These are phyloP conservation scores for Diaporthe sp. DNA, from an alignment of 2,329 filamentous ascomycete species.

Conservation along the genomic window DNA sequence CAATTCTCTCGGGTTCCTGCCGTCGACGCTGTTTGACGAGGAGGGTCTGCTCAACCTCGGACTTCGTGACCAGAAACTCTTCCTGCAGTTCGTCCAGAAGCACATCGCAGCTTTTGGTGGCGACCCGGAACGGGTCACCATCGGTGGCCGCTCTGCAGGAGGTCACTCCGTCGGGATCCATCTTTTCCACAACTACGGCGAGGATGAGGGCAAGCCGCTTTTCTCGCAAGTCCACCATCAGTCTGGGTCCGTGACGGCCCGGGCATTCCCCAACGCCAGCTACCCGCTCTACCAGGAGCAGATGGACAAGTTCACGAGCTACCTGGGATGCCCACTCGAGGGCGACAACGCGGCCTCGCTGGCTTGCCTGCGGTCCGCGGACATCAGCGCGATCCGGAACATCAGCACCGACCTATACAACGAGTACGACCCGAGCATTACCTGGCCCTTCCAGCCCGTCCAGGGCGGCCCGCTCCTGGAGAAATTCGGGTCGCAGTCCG, in stretches of 20 bases:
- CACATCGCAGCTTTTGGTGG: conserved; percentile 46
- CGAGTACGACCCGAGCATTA: conserved; percentile 55
- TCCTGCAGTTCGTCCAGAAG: conserved; percentile 44
- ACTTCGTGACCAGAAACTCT: conserved; percentile 42
- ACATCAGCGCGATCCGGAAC: conserved; percentile 54
- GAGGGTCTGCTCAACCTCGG: conserved; percentile 47
- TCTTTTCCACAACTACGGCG: conserved; percentile 50
- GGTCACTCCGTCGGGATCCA: conserved; percentile 32
- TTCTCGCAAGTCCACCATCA: conserved; percentile 54
- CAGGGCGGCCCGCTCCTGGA: conserved; percentile 61
- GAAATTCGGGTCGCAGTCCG: conserved; percentile 59
- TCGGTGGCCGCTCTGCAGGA: conserved; percentile 39
- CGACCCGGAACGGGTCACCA: conserved; percentile 43
- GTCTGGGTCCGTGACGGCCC: conserved; percentile 54
- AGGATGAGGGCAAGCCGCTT: conserved; percentile 48
- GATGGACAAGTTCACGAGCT: conserved; percentile 48
- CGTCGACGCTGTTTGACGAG: conserved; percentile 41
- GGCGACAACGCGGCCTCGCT: conserved; percentile 51
- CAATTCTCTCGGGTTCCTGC: conserved; percentile 49
- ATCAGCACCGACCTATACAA: conserved; percentile 56
- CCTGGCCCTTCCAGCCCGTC: conserved; percentile 64
- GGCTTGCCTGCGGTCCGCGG: conserved; percentile 54
- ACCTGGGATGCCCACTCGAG: conserved; percentile 49
- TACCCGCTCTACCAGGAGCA: conserved; percentile 53
- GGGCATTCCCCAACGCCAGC: conserved; percentile 53